Evolutionary conservation across 768 basidiomycete species (phyloP).

Genomic region (Gloeopeniophorella convolvens): DNA sequence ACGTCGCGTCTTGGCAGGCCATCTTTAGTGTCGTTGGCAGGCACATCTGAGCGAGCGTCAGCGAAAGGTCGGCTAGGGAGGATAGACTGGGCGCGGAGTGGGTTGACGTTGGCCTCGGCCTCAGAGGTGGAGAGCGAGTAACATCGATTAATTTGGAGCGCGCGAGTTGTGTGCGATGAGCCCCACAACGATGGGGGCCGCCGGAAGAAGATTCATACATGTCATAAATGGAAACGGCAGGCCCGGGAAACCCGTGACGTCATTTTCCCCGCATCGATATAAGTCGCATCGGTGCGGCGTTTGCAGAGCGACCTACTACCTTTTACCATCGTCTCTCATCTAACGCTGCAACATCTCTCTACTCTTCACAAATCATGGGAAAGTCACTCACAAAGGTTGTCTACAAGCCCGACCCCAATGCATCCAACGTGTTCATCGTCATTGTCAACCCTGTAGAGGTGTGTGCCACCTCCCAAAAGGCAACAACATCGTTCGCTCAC

Average conservation of each 20-base stretch:
- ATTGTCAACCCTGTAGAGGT: slow-evolving; percentile 66
- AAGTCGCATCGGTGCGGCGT: slow-evolving; percentile 33
- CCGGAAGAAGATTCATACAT: too few species aligned
- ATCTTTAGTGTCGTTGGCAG: slow-evolving; percentile 45
- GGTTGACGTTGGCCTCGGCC: background rate
- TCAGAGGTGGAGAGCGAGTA: background rate
- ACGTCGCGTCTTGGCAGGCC: slow-evolving; percentile 33
- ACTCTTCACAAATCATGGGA: slow-evolving; percentile 31
- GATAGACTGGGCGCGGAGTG: slow-evolving; percentile 13
- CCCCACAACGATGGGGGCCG: too few species aligned
- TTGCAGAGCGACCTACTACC: too few species aligned
- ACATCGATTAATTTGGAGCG: background rate
- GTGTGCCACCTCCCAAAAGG: slow-evolving; percentile 20
- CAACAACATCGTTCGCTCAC: slow-evolving; percentile 1
- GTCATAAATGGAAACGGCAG: too few species aligned
- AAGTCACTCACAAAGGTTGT: slow-evolving; percentile 60
- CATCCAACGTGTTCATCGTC: slow-evolving; percentile 65
- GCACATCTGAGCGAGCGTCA: slow-evolving; percentile 19
- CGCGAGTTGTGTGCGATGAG: background rate
- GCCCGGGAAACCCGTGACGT: slow-evolving; percentile 14
- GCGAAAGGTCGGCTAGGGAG: background rate
- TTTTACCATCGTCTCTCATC: too few species aligned
- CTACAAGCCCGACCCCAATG: slow-evolving; percentile 71
- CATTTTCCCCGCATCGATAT: slow-evolving; percentile 4
- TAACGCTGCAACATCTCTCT: slow-evolving; percentile 24